phyloP scores from a whole-genome alignment of 768 basidiomycete species.

The Amanita rimosa region DNA sequence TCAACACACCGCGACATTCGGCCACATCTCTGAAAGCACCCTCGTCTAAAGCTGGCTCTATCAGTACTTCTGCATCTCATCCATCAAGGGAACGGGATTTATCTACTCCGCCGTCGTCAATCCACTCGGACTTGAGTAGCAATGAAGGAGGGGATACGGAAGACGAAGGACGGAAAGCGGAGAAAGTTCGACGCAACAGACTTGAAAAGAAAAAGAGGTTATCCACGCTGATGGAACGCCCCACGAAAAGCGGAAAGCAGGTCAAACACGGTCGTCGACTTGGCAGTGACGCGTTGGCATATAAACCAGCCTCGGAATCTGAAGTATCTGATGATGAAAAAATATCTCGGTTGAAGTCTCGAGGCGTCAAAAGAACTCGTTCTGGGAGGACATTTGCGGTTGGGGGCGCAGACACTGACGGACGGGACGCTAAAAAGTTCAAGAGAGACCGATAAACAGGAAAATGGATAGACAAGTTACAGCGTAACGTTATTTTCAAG shows the following conservation, averaged over 20 bases:
- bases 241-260: constrained; percentile 9
- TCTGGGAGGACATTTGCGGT: constrained; percentile 16
- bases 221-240: constrained; percentile 10
- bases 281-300: constrained; percentile 22
- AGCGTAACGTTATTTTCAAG: not conserved
- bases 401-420: constrained; percentile 15
- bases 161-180: not conserved
- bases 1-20: constrained; percentile 17
- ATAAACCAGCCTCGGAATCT: constrained; percentile 19
- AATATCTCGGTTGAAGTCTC: constrained; percentile 11
- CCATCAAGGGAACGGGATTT: constrained; percentile 13
- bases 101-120: constrained; percentile 13
- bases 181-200: not conserved
- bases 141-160: constrained; percentile 17
- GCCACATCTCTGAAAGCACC: constrained; percentile 13
- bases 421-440: constrained; percentile 22
- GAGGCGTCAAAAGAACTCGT: constrained; percentile 25
- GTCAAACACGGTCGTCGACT: constrained; percentile 17
- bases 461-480: not conserved
- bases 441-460: constrained; percentile 5
- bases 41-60: constrained; percentile 17
- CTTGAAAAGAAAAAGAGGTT: constrained; percentile 8
- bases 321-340: constrained; percentile 18
- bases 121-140: constrained; percentile 15
- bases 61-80: constrained; percentile 14